Evolutionary conservation across 352 stramenopile species (phyloP), one percentile per base, ranked within the genome.

Genomic region (Phytophthora colocasiae): DNA sequence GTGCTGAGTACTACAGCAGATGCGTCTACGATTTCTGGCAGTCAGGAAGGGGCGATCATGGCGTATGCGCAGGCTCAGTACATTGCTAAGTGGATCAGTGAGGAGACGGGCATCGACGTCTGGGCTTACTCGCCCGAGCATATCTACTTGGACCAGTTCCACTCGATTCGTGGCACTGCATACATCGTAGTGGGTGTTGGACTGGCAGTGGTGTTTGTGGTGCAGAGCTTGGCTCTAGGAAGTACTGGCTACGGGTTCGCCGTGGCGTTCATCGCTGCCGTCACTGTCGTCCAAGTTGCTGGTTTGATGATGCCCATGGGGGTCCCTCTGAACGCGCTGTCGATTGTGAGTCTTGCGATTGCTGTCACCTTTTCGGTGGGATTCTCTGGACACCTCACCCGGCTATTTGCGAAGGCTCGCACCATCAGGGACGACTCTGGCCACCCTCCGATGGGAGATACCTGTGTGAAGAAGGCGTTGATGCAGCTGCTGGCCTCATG

Each of bases 291-390:
- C 17, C 72, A 85, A 45, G 82, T 91, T 40, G 81, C 85, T 63
- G 85, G 80, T 19, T 29, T 90, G 15, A 90, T 91, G 85, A 57
- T 75, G 39, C 77, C 75, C 10, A 73, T 84, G 57, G 73, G 63
- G n/a, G 86, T 91, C 12, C 69, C 84, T 40, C 61, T 97, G 3
- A 97, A 96, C 60, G 88, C 86, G 6, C 77, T 97, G 12, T 91
- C 85, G 29, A 81, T 95, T 26, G 83, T 95, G 36, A 90, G 95
- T 67, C 70, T 96, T 14, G 77, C 93, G 27, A 82, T 91, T 44
- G 87, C 81, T 24, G 64, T 90, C 7, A 87, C 79, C 4, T 77
- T 97, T 45, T 87, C 79, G 3, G 82, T 96, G 24, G 86, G 93
- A 36, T 95, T 95, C 50, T 91, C 78, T 19, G 76, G 85, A 44